Percentiles rank a stretch among this genome's conserved stretches.
Evolutionary conservation across 176 grass and related monocot species (phyloP).

Genomic region (sorghum (Sorghum bicolor)): DNA sequence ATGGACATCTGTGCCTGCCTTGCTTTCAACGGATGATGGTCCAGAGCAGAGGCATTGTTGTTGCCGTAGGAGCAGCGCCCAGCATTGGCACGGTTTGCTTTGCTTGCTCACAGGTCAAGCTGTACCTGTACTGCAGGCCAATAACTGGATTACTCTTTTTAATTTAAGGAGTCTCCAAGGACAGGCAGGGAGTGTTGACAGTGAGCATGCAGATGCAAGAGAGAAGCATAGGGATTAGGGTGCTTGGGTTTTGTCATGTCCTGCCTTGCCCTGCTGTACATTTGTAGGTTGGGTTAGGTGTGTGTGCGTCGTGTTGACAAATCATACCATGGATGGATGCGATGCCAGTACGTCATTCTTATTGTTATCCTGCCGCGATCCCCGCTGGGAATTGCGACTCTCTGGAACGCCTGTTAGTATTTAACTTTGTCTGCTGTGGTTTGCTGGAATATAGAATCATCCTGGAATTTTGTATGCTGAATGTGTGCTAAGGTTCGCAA

Average conservation of each 20-base stretch:
- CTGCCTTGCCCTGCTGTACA: background rate
- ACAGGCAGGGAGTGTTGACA: background rate
- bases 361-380: background rate
- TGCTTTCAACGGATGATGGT: background rate
- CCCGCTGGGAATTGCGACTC: background rate
- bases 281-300: background rate
- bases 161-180: slow-evolving; percentile 16
- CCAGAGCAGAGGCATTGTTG: slow-evolving; percentile 7
- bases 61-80: background rate
- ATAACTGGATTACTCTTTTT: background rate
- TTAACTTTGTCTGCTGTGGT: background rate
- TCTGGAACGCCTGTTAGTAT: background rate
- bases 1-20: background rate
- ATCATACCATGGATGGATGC: background rate
- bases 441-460: background rate
- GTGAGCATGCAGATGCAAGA: background rate
- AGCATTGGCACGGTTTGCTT: background rate
- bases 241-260: background rate
- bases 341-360: background rate
- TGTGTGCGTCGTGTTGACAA: background rate
- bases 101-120: background rate
- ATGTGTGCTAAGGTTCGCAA: background rate
- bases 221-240: background rate
- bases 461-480: background rate
- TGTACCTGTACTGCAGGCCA: background rate